These are phyloP conservation scores for Sporothrix dimorphospora DNA, from an alignment of 2,329 filamentous ascomycete genomes.

Conservation along the genomic window DNA sequence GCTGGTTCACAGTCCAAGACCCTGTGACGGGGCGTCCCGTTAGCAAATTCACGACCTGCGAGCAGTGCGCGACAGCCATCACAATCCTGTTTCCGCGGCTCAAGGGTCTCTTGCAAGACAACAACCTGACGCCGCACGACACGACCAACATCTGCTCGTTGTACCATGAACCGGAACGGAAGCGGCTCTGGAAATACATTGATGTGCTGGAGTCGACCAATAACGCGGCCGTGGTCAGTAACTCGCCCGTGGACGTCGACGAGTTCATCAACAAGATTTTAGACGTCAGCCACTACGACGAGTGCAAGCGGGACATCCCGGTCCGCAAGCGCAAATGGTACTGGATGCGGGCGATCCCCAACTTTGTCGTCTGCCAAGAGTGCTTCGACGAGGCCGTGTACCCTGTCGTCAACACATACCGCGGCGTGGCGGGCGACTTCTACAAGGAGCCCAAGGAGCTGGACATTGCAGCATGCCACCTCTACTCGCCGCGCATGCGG, in stretches of 20 bases:
- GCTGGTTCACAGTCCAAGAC: conserved; percentile 78
- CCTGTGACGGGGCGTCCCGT: conserved; percentile 66
- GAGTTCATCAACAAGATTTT: conserved; percentile 67
- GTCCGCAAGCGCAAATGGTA: conserved; percentile 72
- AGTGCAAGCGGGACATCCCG: conserved; percentile 68
- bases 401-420: conserved; percentile 57
- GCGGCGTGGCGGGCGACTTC: conserved; percentile 66
- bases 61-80: conserved; percentile 71
- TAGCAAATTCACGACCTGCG: conserved; percentile 74
- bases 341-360: conserved; percentile 71
- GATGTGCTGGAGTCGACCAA: conserved; percentile 62
- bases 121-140: conserved; percentile 51
- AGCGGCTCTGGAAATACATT: conserved; percentile 62
- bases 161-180: conserved; percentile 57
- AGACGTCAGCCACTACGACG: conserved; percentile 58
- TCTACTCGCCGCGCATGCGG: conserved; percentile 82
- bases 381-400: conserved; percentile 82
- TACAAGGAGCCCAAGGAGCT: conserved; percentile 62
- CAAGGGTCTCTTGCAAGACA: conserved; percentile 64
- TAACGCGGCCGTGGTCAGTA: conserved; percentile 52
- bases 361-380: conserved; percentile 83
- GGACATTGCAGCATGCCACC: conserved; percentile 64
- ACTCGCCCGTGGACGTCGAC: conserved; percentile 57
- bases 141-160: conserved; percentile 68
- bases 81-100: conserved; percentile 75